phyloP scores from a whole-genome alignment of 225 moss, liverwort and hornwort genomes.

The Lunularia cruciata region DNA sequence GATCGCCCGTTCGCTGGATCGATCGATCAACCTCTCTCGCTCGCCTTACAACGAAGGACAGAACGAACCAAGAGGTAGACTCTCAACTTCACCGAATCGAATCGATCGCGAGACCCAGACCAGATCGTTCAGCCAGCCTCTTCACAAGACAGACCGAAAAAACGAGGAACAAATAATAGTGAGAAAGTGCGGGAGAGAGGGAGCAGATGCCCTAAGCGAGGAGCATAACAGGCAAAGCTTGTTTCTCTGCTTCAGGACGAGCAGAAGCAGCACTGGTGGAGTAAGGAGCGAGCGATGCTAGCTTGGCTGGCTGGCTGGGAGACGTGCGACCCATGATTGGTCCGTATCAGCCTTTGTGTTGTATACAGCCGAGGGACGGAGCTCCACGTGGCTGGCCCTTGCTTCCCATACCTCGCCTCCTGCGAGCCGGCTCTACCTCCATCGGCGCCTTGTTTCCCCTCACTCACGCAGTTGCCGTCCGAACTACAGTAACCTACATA shows the following conservation, averaged over 20 bases:
- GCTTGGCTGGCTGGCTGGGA: slow-evolving; percentile 9
- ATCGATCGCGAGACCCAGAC: slow-evolving; percentile 6
- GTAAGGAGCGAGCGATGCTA: not conserved
- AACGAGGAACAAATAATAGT: not conserved
- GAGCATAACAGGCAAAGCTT: too few species aligned
- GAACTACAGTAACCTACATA: too few species aligned
- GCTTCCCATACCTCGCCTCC: not conserved
- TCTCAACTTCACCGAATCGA: not conserved
- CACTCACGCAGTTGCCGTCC: not conserved
- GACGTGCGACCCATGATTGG: slow-evolving; percentile 31
- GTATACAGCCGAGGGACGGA: not conserved
- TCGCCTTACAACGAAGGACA: not conserved
- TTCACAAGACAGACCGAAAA: slow-evolving; percentile 1
- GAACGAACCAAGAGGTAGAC: not conserved
- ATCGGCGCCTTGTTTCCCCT: not conserved
- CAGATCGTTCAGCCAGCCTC: too few species aligned
- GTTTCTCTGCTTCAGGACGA: slow-evolving; percentile 6
- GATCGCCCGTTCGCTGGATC: not conserved
- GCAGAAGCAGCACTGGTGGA: slow-evolving; percentile 15
- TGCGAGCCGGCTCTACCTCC: not conserved
- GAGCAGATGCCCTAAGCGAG: slow-evolving; percentile 25
- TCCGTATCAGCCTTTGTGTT: not conserved
- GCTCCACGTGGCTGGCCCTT: not conserved
- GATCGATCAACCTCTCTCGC: not conserved
- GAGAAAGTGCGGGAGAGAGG: slow-evolving; percentile 2